Percentiles rank a stretch among this genome's conserved stretches.
These are phyloP conservation scores for Solanum virginianum DNA, from an alignment of 257 asterid species.

Conservation along the genomic window DNA sequence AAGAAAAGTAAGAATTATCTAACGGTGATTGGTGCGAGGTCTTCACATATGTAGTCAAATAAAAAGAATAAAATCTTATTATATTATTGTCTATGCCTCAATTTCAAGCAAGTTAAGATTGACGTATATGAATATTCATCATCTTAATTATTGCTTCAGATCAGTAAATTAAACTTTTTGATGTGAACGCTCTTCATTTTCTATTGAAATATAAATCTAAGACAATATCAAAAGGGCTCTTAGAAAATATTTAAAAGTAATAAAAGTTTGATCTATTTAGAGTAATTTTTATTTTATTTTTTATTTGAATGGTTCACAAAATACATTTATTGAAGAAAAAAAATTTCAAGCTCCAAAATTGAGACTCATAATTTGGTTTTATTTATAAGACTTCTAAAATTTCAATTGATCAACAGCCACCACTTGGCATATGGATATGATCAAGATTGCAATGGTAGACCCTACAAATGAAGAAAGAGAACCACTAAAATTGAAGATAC, in stretches of 20 bases:
- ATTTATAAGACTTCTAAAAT: not conserved
- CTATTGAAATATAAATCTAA: not conserved
- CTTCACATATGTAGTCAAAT: not conserved
- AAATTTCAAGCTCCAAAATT: not conserved
- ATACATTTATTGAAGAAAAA: not conserved
- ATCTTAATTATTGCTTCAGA: too few species aligned
- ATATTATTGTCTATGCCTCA: not conserved
- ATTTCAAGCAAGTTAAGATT: too few species aligned
- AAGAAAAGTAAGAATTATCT: not conserved
- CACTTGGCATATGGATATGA: not conserved
- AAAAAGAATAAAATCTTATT: too few species aligned
- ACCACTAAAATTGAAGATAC: conserved; percentile 5
- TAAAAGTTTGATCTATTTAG: not conserved
- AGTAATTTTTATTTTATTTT: not conserved
- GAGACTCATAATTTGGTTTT: not conserved
- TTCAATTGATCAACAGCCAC: not conserved
- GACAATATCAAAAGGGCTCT: not conserved
- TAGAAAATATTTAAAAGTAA: not conserved
- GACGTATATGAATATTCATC: too few species aligned
- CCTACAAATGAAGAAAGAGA: not conserved
- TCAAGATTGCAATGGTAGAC: not conserved
- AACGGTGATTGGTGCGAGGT: not conserved
- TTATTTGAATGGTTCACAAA: not conserved
- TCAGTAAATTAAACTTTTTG: too few species aligned
- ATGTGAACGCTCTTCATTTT: too few species aligned